phyloP scores from a whole-genome alignment of 495 filamentous ascomycete genomes.

The Lindgomyces ingoldianus region DNA sequence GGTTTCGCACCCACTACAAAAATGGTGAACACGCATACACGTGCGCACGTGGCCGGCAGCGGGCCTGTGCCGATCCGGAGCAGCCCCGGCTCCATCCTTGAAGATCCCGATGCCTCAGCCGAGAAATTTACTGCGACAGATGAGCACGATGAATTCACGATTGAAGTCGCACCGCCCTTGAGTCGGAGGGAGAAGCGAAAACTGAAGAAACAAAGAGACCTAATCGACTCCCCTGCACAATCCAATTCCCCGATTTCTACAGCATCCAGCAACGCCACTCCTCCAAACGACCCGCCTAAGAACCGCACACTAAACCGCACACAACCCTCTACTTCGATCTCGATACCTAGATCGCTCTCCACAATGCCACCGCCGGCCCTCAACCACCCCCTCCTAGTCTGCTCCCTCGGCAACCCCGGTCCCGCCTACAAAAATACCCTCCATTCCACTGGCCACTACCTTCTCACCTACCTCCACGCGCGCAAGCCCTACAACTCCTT shows the following conservation, averaged over 20 bases:
- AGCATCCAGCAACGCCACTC: neutral
- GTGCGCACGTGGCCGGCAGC: slow-evolving; percentile 28
- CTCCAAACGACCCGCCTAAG: neutral
- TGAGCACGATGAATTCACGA: slow-evolving; percentile 3
- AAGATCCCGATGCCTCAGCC: slow-evolving; percentile 2
- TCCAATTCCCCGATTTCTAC: neutral
- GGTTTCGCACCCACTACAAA: neutral
- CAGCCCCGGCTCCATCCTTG: neutral
- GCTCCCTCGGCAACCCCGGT: slow-evolving; percentile 70
- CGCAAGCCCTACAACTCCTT: slow-evolving; percentile 51
- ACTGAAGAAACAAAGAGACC: slow-evolving; percentile 14
- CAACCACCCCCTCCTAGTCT: slow-evolving; percentile 58
- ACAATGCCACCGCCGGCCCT: slow-evolving; percentile 9
- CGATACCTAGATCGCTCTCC: neutral
- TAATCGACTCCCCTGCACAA: neutral
- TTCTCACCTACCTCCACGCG: slow-evolving; percentile 49
- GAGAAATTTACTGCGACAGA: neutral
- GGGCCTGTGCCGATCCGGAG: neutral
- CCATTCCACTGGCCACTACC: slow-evolving; percentile 76
- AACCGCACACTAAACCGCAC: neutral
- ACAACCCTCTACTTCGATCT: neutral
- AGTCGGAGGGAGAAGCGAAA: slow-evolving; percentile 24
- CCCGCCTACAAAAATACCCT: slow-evolving; percentile 66
- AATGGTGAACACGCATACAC: slow-evolving; percentile 29
- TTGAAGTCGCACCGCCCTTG: neutral